A percentile compares a stretch with the other conserved stretches of the same genome.
Conservation (phyloP, 179 eudicot genomes). For the Drosera spatulata region DNA sequence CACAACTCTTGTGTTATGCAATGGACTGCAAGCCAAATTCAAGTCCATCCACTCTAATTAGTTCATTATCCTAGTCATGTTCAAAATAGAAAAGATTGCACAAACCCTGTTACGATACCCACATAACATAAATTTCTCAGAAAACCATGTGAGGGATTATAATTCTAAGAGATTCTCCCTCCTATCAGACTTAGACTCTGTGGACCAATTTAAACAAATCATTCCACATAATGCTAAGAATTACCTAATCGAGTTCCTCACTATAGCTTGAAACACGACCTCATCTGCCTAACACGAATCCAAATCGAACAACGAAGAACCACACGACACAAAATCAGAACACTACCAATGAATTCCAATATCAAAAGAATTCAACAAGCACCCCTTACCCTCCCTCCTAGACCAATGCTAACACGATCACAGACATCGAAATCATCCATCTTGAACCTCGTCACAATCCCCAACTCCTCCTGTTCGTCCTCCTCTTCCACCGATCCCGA, state of each 20-base stretch:
- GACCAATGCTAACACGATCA: conserved; percentile 82
- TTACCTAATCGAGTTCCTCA: conserved; percentile 70
- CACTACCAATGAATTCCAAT: no score
- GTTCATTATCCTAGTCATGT: not conserved
- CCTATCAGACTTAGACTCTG: no score
- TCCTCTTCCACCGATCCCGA: conserved; percentile 31
- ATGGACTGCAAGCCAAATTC: conserved; percentile 46
- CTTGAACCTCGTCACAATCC: conserved; percentile 62
- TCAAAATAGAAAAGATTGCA: no score
- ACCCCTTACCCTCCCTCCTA: conserved; percentile 58
- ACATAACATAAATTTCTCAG: no score
- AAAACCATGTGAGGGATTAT: no score
- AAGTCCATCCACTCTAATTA: conserved; percentile 1
- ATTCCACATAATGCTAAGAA: no score
- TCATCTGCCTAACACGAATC: conserved; percentile 55
- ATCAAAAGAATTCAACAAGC: not conserved
- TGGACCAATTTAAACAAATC: no score
- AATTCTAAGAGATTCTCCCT: no score
- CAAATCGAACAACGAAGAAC: no score
- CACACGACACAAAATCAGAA: no score
- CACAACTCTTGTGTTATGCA: conserved; percentile 72
- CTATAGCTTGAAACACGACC: conserved; percentile 76
- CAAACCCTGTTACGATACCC: no score
- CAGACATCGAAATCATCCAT: conserved; percentile 67
- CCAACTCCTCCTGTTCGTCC: conserved; percentile 23